A percentile compares a stretch with the other conserved stretches of the same genome.
Conservation (phyloP, 306 rosid species). For the Heteromeles arbutifolia region DNA sequence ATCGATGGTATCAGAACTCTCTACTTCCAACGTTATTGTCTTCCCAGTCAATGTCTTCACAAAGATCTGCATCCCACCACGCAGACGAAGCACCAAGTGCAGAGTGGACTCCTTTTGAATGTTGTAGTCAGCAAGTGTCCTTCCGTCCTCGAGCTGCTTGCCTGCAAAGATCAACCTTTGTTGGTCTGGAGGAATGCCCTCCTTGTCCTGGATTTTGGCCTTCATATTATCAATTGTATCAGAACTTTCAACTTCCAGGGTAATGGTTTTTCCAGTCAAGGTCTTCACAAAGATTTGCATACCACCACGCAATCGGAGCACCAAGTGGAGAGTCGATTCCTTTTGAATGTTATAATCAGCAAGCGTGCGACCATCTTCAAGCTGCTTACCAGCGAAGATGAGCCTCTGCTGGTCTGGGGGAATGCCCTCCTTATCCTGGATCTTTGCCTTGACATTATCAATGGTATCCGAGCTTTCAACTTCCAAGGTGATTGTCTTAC, state of each 20-base stretch:
- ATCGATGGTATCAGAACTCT: slow-evolving; percentile 14
- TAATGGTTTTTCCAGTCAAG: slow-evolving; percentile 10
- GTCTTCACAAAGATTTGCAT: slow-evolving; percentile 22
- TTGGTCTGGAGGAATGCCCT: slow-evolving; percentile 21
- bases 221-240: slow-evolving; percentile 21
- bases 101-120: slow-evolving; percentile 22
- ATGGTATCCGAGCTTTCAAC: slow-evolving; percentile 15
- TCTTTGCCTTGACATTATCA: slow-evolving; percentile 19
- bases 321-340: slow-evolving; percentile 13
- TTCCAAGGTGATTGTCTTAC: slow-evolving; percentile 13
- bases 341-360: slow-evolving; percentile 16
- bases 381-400: slow-evolving; percentile 20
- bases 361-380: slow-evolving; percentile 13
- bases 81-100: slow-evolving; percentile 16
- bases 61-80: slow-evolving; percentile 6
- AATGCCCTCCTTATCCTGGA: slow-evolving; percentile 19
- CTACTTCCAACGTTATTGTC: slow-evolving; percentile 13
- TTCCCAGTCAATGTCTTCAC: slow-evolving; percentile 7
- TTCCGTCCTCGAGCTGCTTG: slow-evolving; percentile 18
- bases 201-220: slow-evolving; percentile 19
- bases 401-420: slow-evolving; percentile 17
- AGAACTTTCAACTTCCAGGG: slow-evolving; percentile 14
- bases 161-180: slow-evolving; percentile 17
- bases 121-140: slow-evolving; percentile 19
- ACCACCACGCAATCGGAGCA: slow-evolving; percentile 19